Conservation (phyloP, 139 green algal genomes). For the Pleodorina starrii region DNA sequence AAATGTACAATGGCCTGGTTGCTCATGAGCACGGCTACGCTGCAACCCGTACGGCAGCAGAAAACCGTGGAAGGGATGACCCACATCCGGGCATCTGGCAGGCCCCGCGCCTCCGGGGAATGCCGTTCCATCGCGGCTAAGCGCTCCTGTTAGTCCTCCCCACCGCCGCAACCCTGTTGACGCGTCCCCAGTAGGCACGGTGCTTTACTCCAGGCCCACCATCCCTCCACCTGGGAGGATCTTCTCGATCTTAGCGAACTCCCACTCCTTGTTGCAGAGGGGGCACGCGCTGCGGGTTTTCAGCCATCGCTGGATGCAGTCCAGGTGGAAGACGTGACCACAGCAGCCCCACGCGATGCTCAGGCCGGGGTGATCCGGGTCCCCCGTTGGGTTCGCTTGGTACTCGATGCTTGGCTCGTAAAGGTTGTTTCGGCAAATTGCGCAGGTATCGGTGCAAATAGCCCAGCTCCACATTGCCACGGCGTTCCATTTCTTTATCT, state of each 20-base stretch:
- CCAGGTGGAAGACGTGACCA: constrained; percentile 98
- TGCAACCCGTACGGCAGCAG: too few species aligned
- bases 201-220: constrained; percentile 34
- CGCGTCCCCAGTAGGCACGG: too few species aligned
- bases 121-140: too few species aligned
- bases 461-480: constrained; percentile 98
- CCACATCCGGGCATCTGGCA: too few species aligned
- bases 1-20: too few species aligned
- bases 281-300: constrained; percentile 96
- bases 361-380: constrained; percentile 92
- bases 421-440: constrained; percentile 98
- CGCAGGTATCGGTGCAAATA: constrained; percentile 97
- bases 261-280: constrained; percentile 97
- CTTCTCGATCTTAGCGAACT: constrained; percentile 95
- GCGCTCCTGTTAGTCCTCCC: too few species aligned
- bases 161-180: too few species aligned
- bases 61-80: too few species aligned
- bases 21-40: too few species aligned
- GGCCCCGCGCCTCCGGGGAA: too few species aligned
- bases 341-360: constrained; percentile 95
- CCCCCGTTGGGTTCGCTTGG: constrained; percentile 95
- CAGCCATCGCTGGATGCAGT: constrained; percentile 98
- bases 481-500: constrained; percentile 98
- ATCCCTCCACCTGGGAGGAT: constrained; percentile 54
- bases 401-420: constrained; percentile 99